These are phyloP conservation scores for Solanum hybrid DNA, from an alignment of 305 asterid species.

Conservation along the genomic window DNA sequence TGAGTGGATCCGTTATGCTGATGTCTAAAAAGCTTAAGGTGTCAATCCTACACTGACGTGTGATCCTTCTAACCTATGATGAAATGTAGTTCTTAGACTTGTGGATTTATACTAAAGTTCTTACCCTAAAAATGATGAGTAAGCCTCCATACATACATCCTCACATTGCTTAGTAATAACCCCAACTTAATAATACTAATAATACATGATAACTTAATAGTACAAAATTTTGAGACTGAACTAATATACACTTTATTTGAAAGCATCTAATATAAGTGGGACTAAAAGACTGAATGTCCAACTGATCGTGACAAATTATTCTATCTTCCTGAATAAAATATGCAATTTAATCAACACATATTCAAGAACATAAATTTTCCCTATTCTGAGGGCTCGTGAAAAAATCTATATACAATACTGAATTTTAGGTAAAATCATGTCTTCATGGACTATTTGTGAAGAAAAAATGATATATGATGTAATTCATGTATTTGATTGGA, in stretches of 20 bases:
- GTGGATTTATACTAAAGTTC: background rate
- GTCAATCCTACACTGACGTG: background rate
- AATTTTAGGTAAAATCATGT: background rate
- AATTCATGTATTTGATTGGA: background rate
- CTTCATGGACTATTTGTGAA: background rate
- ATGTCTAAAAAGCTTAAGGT: background rate
- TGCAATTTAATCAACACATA: background rate
- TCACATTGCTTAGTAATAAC: background rate
- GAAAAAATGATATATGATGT: background rate
- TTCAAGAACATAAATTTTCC: background rate
- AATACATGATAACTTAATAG: background rate
- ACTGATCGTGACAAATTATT: background rate
- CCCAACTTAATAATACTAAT: background rate
- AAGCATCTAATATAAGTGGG: background rate
- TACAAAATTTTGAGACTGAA: background rate
- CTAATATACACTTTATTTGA: background rate
- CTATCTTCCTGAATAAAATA: background rate
- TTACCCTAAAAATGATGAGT: background rate
- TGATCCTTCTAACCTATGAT: background rate
- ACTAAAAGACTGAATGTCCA: background rate
- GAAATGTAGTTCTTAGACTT: background rate
- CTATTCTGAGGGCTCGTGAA: background rate
- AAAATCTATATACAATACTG: background rate
- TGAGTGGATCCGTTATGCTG: background rate
- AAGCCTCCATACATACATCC: background rate